These are phyloP conservation scores for Phyllosticta paracitricarpa DNA, from an alignment of 2,329 filamentous ascomycete species.

Conservation along the genomic window DNA sequence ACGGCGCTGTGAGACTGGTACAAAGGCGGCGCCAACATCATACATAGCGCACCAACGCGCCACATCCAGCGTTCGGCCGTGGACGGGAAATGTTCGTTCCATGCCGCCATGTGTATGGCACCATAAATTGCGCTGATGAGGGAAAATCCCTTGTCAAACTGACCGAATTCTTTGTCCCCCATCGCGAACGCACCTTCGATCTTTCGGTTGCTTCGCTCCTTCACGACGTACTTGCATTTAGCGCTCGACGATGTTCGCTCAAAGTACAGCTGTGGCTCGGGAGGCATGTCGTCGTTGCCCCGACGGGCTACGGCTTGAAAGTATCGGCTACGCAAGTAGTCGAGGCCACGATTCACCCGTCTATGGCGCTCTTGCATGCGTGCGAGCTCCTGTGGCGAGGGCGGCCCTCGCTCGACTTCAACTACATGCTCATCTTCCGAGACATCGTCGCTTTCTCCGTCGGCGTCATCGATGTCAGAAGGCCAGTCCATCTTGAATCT, in stretches of 20 bases:
- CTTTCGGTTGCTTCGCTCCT: background rate
- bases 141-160: background rate
- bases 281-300: background rate
- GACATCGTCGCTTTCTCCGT: too few relatives aligned
- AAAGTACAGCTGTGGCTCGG: background rate
- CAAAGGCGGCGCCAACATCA: background rate
- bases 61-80: slow-evolving; percentile 16
- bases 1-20: background rate
- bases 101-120: slow-evolving; percentile 18
- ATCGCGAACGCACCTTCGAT: background rate
- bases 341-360: slow-evolving; percentile 4
- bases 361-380: background rate
- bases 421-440: background rate
- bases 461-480: too few relatives aligned
- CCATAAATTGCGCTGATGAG: slow-evolving; percentile 16
- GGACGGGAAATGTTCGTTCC: slow-evolving; percentile 18
- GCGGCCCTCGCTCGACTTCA: background rate
- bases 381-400: background rate
- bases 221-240: background rate
- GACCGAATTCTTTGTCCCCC: background rate
- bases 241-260: background rate
- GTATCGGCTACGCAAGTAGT: slow-evolving; percentile 1
- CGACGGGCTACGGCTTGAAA: background rate
- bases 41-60: slow-evolving; percentile 3
- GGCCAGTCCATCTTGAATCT: background rate